Conservation (phyloP, 257 asterid species). For the Solanum medicagineum region DNA sequence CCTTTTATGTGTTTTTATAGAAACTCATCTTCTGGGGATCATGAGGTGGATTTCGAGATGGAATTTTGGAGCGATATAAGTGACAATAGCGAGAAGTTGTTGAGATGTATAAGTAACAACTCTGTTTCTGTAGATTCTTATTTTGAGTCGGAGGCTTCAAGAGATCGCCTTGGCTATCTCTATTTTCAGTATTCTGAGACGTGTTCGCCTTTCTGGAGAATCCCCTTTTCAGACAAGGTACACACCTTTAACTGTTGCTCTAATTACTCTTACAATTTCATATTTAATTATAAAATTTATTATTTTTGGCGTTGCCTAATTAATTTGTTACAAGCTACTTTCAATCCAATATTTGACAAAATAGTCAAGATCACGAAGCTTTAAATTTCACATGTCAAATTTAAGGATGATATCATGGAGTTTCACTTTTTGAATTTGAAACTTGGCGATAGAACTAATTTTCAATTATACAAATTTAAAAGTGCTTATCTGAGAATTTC, state of each 20-base stretch:
- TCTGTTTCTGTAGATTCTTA: conserved; percentile 4
- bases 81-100: conserved; percentile 5
- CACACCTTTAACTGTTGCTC: not conserved
- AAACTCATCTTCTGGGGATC: not conserved
- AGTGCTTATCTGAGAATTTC: not conserved
- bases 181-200: conserved; percentile 12
- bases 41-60: not conserved
- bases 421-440: not conserved
- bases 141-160: not conserved
- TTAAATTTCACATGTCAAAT: not conserved
- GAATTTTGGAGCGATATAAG: conserved; percentile 6
- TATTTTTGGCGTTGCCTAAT: not conserved
- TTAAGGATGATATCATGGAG: no score
- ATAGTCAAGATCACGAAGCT: not conserved
- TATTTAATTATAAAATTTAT: not conserved
- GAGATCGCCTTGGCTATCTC: conserved; percentile 9
- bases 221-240: conserved; percentile 18
- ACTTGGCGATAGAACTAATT: not conserved
- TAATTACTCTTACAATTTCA: not conserved
- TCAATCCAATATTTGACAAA: no score
- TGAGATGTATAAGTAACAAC: conserved; percentile 6
- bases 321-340: not conserved
- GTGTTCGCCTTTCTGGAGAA: conserved; percentile 15
- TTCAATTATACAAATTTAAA: no score
- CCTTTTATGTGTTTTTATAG: not conserved